Evolutionary conservation across 2,329 filamentous ascomycete genomes (phyloP), one percentile per base, ranked within the genome.

Genomic region (Venturia pyrina): DNA sequence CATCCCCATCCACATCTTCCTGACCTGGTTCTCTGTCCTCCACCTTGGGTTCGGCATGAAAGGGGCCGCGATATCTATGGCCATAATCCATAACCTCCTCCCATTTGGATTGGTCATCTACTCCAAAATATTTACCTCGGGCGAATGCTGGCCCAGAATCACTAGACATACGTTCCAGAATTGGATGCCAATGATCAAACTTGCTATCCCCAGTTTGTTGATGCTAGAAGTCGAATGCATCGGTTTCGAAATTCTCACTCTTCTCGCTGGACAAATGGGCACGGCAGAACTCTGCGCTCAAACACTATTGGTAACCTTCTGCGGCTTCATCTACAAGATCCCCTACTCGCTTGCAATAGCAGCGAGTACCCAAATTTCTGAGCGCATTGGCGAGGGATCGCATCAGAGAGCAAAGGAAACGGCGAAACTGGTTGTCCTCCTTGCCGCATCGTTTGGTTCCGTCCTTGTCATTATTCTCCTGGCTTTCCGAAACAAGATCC

Each of bases 201-300:
- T 62, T 21, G 60, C 60, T 6, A 28, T 62, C 2, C 60, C 60
- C 13, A 62, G 60, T 44, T n/a, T 62, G 7, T 15, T n/a, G 8
- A 62, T 62, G 60, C 6, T 44, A 17, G 60, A 62, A 28, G 60
- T 48, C 11, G 60, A 62, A 28, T 62, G 60, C 40, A 62, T 62
- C 28, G 60, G 40, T 28, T 62, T 62, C 40, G 60, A 62, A 44
- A 62, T 62, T 11, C 37, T 62, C 2, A 48, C 40, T 28, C 24
- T 62, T 6, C 15, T 62, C 34, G 60, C 60, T 32, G 60, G 60
- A 28, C 34, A 32, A 10, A 41, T 62, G 34, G 60, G 60, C n/a
- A 62, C 43, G 24, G 40, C 60, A 5, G 60, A 62, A 48, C 60
- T 62, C 40, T 43, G 60, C 40, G 60, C 60, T 21, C 60, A 62